A percentile compares a stretch with the other conserved stretches of the same genome.
Evolutionary conservation across 2,329 filamentous ascomycete species (phyloP).

Genomic region (Venturiaceae sp.): DNA sequence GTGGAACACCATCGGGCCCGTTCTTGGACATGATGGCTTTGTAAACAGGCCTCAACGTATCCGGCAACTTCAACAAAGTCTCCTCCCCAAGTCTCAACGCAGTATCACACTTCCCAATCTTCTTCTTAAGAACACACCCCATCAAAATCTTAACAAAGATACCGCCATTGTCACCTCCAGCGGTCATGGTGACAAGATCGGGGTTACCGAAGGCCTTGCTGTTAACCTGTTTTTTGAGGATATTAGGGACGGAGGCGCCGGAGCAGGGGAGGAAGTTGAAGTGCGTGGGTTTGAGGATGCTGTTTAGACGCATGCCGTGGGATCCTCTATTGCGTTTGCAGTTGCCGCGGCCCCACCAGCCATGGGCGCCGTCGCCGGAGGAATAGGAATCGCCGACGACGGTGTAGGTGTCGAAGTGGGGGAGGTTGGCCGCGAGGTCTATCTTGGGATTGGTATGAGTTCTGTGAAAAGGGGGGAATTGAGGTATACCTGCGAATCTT

Average conservation of each 20-base stretch:
- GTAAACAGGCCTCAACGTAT: not conserved
- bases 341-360: not conserved
- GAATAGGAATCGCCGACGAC: slow-evolving; percentile 3
- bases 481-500: not conserved
- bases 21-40: not conserved
- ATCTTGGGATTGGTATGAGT: not conserved
- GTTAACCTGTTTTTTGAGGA: not conserved
- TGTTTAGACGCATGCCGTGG: slow-evolving; percentile 1
- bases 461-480: not conserved
- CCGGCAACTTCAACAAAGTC: not conserved
- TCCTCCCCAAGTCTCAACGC: not conserved
- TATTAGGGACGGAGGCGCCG: not conserved
- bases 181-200: slow-evolving; percentile 1
- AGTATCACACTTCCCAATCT: not conserved
- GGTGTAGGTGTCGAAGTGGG: not conserved
- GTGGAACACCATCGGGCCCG: not conserved
- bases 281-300: not conserved
- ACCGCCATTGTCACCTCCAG: not conserved
- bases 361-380: not conserved
- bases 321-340: slow-evolving; percentile 2
- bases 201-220: not conserved
- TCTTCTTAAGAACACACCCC: not conserved
- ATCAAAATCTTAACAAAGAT: not conserved
- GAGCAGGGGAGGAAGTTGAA: not conserved
- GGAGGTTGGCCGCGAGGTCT: not conserved